Evolutionary conservation across 495 filamentous ascomycete genomes (phyloP).

Genomic region (Evernia prunastri): DNA sequence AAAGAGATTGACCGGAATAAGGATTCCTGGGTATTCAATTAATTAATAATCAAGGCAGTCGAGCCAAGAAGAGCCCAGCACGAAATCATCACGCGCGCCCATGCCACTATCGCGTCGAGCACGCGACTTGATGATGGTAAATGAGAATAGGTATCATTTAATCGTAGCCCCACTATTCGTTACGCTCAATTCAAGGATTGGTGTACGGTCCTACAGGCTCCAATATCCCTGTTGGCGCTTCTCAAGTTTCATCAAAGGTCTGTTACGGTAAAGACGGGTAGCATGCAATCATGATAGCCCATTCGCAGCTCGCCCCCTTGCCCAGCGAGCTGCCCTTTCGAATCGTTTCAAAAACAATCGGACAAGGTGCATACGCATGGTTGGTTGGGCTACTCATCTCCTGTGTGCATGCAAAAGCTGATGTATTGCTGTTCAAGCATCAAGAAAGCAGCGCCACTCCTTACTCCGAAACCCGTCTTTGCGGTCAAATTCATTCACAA

Average conservation of each 20-base stretch:
- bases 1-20: neutral
- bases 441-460: constrained; percentile 79
- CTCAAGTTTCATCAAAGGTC: neutral
- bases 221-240: neutral
- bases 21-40: too few relatives aligned
- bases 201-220: neutral
- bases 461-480: constrained; percentile 68
- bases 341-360: constrained; percentile 92
- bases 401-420: constrained; percentile 17
- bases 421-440: constrained; percentile 50
- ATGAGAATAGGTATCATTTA: too few relatives aligned
- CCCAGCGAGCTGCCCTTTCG: constrained; percentile 78
- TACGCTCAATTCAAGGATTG: neutral
- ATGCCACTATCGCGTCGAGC: constrained; percentile 9
- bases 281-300: constrained; percentile 40
- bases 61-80: neutral
- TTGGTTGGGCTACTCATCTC: constrained; percentile 40
- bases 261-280: neutral
- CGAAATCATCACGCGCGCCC: neutral
- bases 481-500: constrained; percentile 98
- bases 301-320: constrained; percentile 85
- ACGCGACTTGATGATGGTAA: constrained; percentile 7
- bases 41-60: too few relatives aligned
- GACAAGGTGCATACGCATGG: constrained; percentile 95
- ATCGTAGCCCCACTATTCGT: too few relatives aligned